A percentile compares a stretch with the other conserved stretches of the same genome.
phyloP scores from a whole-genome alignment of 2,329 filamentous ascomycete species.

The Didymella sp. region DNA sequence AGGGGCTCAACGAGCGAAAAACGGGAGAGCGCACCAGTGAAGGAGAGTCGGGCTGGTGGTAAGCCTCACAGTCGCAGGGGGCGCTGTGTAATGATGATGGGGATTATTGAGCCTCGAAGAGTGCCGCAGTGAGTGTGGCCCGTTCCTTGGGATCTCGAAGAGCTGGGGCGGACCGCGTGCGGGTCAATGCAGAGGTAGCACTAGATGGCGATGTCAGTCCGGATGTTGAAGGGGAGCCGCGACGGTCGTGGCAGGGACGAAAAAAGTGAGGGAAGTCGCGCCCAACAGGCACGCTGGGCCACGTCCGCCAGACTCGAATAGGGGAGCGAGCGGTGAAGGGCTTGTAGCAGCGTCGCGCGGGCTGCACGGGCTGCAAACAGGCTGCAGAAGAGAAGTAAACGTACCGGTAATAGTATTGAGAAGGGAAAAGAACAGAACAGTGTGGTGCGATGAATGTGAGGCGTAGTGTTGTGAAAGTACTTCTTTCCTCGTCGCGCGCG shows the following conservation, averaged over 20 bases:
- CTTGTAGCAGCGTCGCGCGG: slow-evolving; percentile 31
- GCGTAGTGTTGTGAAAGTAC: slow-evolving; percentile 46
- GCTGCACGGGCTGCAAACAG: slow-evolving; percentile 27
- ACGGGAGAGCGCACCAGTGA: slow-evolving; percentile 46
- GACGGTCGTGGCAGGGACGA: slow-evolving; percentile 21
- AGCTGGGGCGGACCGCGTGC: slow-evolving; percentile 45
- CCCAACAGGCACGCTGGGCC: slow-evolving; percentile 41
- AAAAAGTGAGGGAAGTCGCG: slow-evolving; percentile 25
- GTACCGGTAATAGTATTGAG: slow-evolving; percentile 42
- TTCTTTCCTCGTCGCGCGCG: slow-evolving; percentile 48
- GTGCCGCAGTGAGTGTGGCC: slow-evolving; percentile 38
- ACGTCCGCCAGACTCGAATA: slow-evolving; percentile 40
- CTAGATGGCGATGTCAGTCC: slow-evolving; percentile 44
- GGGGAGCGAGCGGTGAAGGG: slow-evolving; percentile 44
- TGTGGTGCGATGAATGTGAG: slow-evolving; percentile 39
- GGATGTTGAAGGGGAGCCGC: slow-evolving; percentile 26
- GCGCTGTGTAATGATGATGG: slow-evolving; percentile 34
- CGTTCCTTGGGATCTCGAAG: slow-evolving; percentile 37
- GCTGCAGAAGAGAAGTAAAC: slow-evolving; percentile 28
- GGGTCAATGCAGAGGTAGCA: slow-evolving; percentile 51
- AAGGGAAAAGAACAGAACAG: slow-evolving; percentile 34
- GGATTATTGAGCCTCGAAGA: slow-evolving; percentile 28
- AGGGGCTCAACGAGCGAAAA: slow-evolving; percentile 32
- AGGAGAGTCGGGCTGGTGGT: slow-evolving; percentile 32
- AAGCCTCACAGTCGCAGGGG: slow-evolving; percentile 35